Base-by-base conservation (phyloP, 441 rosid species). In the Adansonia madagascariensis region DNA sequence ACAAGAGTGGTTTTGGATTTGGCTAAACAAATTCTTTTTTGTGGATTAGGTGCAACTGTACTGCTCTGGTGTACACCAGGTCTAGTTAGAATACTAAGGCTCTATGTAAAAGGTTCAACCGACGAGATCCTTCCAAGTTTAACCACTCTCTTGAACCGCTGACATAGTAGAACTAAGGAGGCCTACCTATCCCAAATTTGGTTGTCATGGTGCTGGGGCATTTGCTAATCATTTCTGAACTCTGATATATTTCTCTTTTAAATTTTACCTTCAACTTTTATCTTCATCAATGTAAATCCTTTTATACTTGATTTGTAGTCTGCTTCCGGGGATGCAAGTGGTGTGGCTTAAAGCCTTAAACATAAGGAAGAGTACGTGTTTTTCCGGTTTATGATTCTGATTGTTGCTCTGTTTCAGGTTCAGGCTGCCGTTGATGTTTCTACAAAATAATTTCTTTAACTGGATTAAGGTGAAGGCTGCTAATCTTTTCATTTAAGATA, bases 351-450 rank as follows among this genome's bases (percentile, higher is more conserved):
- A 31, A 31, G 39, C 39, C 50, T 65, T 43, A 43, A 41, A 43
- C 1, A 9, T 17, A 8, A 24, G 35, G 7, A 11, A 2, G 7
- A 69, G 43, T 24, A 5, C 5, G 0, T 22, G 6, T 17, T 11
- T 10, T 68, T 69, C 12, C 57, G 8, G 50, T 69, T 14, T 11
- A 3, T 8, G 61, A 24, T 43, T 10, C 24, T 46, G 22, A 71
- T 74, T 22, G 22, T 61, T 3, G 18, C 27, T 17, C 44, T 6
- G 6, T 70, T 44, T 63, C 27, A 39, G 46, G 24, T 71, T 80
- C 77, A 10, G 80, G 78, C 63, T 44, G 76, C 49, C 49, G 76
- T 74, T 57, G 73, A 79, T 44, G 68, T 52, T 55, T 71, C 77
- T 52, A n/a, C 39, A 46, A 56, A 67, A 75, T 73, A 77, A 72